Base-by-base conservation (phyloP, 1,284 basidiomycete species). In the Marasmius fiardii region DNA sequence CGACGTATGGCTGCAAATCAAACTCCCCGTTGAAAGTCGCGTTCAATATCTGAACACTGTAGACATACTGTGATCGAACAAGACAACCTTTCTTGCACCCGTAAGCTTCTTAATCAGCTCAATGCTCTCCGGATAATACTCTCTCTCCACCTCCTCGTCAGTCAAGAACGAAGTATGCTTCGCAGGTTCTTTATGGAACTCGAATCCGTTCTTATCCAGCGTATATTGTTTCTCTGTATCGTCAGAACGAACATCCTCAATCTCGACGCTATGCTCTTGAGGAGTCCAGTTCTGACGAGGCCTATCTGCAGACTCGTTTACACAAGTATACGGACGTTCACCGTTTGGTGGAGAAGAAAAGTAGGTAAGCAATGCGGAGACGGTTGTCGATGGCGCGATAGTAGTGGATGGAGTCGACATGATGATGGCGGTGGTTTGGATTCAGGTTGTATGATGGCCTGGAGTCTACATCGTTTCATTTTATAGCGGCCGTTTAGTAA, bases 41-140 rank as follows among this genome's bases (percentile, higher is more conserved):
- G n/a, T n/a, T n/a, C 28, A 31, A 10, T 4, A 31, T 31, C 10
- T 31, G 28, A 4, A 10, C 10, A 10, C 28, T 4, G 28, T 4
- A 31, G 5, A 49, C 26, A 12, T 33, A 49, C 47, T 49, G 20
- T 49, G 47, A n/a, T 49, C 47, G 14, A 49, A 49, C 18, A 49
- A 18, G 8, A 49, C 47, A 7, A 49, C 47, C 18, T 49, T 49
- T 8, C 6, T 31, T n/a, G 47, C 47, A 16, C 47, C 47, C 4
- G 47, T 49, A 7, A 49, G 26, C 14, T 49, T 11, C 47, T 49
- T 49, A 26, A 49, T 49, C 6, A 49, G n/a, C 16, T 49, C 47
- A 7, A 49, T 49, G 26, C 47, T 49, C 47, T 49, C 47, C 26
- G 47, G 47, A 33, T 49, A 49, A 16, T 49, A 49, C 26, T 49